Evolutionary conservation across 2,329 filamentous ascomycete genomes (phyloP), one percentile per base, ranked within the genome.

Genomic region (Clonostachys solani): DNA sequence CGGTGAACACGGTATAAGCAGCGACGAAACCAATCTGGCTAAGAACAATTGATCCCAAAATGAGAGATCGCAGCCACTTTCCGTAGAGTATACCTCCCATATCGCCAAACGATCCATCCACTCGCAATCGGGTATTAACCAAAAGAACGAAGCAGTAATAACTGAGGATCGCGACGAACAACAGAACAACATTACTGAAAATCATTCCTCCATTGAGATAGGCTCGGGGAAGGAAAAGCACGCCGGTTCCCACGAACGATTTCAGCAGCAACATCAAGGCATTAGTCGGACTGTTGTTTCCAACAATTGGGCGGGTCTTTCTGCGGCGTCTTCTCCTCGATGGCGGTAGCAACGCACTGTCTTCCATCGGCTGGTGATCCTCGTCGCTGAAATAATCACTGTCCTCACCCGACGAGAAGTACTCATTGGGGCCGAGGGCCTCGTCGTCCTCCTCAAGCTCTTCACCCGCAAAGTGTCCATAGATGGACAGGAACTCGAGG

Each of bases 91-190:
- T 84, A 43, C 89, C 91, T 46, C 95, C 94, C 70, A 99, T 95
- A 60, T 97, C 94, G 66, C 94, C 94, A 69, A 97, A 99, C 1
- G 94, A 97, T n/a, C 89, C 91, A 43, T 92, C 86, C 29, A 97
- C 81, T 61, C 83, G 87, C 43, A 96, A 73, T 34, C 94, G 86
- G 3, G 91, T 94, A 50, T 86, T 86, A 52, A 96, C 91, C 33
- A 99, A 80, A 13, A 99, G 77, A 40, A 99, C 91, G 68, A 99
- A 99, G 71, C 92, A 96, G 73, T 96, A 96, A 69, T 96, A 99
- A 63, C 92, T 96, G 49, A 99, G 74, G 3, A 80, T 73, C 7
- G 94, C 92, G 15, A 99, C 89, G 37, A 77, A 80, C 18, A 99
- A 74, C n/a, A 99, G 80, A 15, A 99, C 87, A 45, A 95, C 54